Evolutionary conservation across 345 rosid genomes (phyloP).

Genomic region (Linum tenue): DNA sequence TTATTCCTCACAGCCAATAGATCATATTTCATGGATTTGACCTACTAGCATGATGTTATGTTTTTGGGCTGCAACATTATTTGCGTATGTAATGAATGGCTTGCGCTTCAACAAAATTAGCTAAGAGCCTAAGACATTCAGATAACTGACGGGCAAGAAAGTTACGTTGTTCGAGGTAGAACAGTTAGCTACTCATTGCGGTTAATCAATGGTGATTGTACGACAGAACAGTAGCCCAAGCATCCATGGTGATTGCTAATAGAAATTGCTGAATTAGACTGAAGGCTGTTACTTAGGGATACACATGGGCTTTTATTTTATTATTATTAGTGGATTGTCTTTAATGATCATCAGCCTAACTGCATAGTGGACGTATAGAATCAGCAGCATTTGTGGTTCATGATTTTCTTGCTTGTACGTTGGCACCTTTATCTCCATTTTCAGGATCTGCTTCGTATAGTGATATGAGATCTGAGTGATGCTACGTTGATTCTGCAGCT

Average conservation of each 20-base stretch:
- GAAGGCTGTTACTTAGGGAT: not conserved
- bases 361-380: no score
- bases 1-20: not conserved
- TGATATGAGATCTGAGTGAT: no score
- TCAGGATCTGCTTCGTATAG: no score
- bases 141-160: not conserved
- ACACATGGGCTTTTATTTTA: no score
- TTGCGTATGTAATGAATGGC: not conserved
- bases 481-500: conserved; percentile 32
- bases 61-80: not conserved
- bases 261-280: not conserved
- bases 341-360: no score
- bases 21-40: not conserved
- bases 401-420: no score
- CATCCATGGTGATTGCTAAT: not conserved
- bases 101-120: not conserved
- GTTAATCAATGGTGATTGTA: not conserved
- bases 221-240: not conserved
- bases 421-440: no score
- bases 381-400: no score
- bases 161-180: not conserved
- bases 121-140: not conserved
- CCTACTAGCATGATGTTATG: not conserved
- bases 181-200: not conserved
- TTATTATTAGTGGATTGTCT: no score